Percentiles rank a stretch among this genome's conserved stretches.
Evolutionary conservation across 164 flowering plant genomes (phyloP).

Genomic region (Berberis vulgaris): DNA sequence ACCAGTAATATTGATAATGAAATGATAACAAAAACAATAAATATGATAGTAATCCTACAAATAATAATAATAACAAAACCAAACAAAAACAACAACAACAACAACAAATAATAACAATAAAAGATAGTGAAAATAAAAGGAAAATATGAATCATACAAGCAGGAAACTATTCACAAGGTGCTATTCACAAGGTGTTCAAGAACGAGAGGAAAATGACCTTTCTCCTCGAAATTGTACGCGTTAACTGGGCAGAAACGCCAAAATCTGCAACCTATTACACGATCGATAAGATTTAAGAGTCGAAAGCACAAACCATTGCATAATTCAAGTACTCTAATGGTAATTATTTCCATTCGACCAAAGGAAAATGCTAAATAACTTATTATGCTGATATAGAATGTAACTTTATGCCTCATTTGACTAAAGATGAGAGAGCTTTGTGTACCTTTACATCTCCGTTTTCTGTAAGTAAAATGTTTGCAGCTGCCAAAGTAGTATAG

Average conservation of each 20-base stretch:
- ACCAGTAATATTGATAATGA: no score
- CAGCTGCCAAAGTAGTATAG: slow-evolving; percentile 60
- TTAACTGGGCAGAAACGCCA: slow-evolving; percentile 97
- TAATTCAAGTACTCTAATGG: neutral
- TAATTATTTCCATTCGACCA: no score
- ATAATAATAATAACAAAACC: no score
- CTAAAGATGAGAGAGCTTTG: slow-evolving; percentile 1
- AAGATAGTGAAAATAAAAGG: neutral
- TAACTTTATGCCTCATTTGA: neutral
- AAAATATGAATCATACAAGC: neutral
- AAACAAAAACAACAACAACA: no score
- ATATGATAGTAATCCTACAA: no score
- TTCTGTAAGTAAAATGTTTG: slow-evolving; percentile 87
- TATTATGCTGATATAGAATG: no score
- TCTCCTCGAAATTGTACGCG: slow-evolving; percentile 97
- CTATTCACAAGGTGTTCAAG: neutral
- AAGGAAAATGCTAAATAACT: no score
- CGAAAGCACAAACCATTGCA: neutral
- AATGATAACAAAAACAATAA: no score
- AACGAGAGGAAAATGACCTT: slow-evolving; percentile 44
- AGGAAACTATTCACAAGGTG: neutral
- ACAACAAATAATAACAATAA: no score
- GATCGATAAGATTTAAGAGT: slow-evolving; percentile 9
- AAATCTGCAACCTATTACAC: slow-evolving; percentile 91
- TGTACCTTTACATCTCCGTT: slow-evolving; percentile 97